Base-by-base conservation (phyloP, 495 filamentous ascomycete genomes). In the Penicillium canescens region DNA sequence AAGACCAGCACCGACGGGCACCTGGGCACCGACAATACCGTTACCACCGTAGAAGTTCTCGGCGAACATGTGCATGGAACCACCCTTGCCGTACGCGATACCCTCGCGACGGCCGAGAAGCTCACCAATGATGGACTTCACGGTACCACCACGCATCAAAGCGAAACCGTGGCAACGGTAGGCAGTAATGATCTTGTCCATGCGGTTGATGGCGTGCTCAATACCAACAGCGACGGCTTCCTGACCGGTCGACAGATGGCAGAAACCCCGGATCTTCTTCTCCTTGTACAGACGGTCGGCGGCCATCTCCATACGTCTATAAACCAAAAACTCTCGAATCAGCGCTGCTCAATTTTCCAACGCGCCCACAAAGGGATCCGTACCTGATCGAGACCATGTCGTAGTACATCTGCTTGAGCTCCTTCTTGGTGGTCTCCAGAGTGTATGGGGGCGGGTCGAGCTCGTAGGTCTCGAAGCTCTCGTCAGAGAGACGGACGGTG, bases 211-310 rank as follows among this genome's bases (percentile, higher is more conserved):
- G 55, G 92, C 92, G 71, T 97, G 91, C 78, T 98, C 94, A 67
- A 98, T 97, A 69, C 94, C 94, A 55, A 90, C 86, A 44, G 95
- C 91, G 53, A 98, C 95, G 52, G 94, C 94, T 80, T 98, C 94
- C 79, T 98, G 94, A 54, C 94, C 94, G 38, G 88, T 94, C 36
- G 94, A 98, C 72, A 98, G 77, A 79, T 98, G 94, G 78, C 93
- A 98, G 90, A 98, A 98, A 77, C 93, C 93, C 54, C 93, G 89
- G 68, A 98, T 96, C 83, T 97, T 96, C 85, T 98, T 98, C 81
- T 96, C 91, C 78, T 98, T 98, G 86, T 98, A 98, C 50, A 98
- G 82, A 65, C 91, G 84, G 66, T 98, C 93, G 77, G 93, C 90
- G 58, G 92, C 92, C 94, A 98, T 96, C 72, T 98, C 94, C 94